Evolutionary conservation across 2,329 filamentous ascomycete genomes (phyloP), one percentile per base, ranked within the genome.

Genomic region (Trichoderma semiorbis): DNA sequence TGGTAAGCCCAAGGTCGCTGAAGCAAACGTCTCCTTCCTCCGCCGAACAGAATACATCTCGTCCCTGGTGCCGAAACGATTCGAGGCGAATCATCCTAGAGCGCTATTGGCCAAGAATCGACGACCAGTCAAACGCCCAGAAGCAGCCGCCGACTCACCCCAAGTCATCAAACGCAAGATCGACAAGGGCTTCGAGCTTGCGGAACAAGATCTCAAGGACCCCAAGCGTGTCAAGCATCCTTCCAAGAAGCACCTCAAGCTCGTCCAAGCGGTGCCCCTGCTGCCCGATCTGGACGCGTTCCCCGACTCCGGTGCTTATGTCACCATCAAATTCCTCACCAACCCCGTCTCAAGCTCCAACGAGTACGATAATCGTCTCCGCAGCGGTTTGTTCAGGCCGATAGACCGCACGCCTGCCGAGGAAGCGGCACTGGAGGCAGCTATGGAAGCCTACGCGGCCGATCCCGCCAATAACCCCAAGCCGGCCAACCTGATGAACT

Each of bases 1-100:
- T 26, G 94, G 94, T 76, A 97, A 97, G 81, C 91, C 92, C 58
- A 93, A 93, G 76, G 88, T 90, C 55, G 89, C 89, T 73, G 92
- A 93, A 74, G 87, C 91, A 21, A 91, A 92, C 74, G 94, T 97
- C 69, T 97, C 94, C 74, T 99, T 99, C 87, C 88, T 99, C 76
- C 93, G 96, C 72, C 90, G 95, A 78, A 98, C 96, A 70, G 96
- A 99, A 81, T 98, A 98, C 83, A 98, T 97, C 78, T 93, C 93
- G 12, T 89, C 88, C 4, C 83, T 84, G 26, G 84, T 83, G 34
- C 79, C 84, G 7, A 89, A 89, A 78, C 86, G 87, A 73, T 76
- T 78, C 62, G 80, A 82, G 16, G 84, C 84, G 34, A 81, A 87
- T 64, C 83, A 86, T 47, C 80, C 84, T 77, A 79, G 78, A 69